Evolutionary conservation across 2,329 filamentous ascomycete species (phyloP), one percentile per base, ranked within the genome.

Genomic region (Acrocalymma vagum): DNA sequence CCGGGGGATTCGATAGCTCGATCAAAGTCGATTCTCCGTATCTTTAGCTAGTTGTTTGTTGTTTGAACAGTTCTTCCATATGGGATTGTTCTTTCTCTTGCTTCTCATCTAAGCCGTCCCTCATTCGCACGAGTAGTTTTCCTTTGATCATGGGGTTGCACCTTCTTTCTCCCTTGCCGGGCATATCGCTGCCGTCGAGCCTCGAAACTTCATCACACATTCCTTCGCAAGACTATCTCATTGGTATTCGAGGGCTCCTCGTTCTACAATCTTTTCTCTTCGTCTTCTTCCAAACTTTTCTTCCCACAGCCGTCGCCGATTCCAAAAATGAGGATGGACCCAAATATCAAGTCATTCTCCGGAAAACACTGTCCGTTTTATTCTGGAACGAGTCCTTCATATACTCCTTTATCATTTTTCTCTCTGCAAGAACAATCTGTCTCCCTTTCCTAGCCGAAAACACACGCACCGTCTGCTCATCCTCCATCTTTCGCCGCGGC

Each of bases 361-460:
- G 74, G 32, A 74, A 77, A 41, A 66, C 72, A 2, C 60, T 78
- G 26, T 72, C 71, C 1, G 69, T 76, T 10, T 55, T 77, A 4
- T 68, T 76, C 42, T 76, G 72, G 71, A 76, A 77, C 45, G 63
- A 71, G 22, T 65, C 67, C 21, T 58, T 78, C 42, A 70, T 78
- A 36, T 73, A 73, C 56, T 72, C 71, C 15, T 72, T 69, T 59
- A 67, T 77, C 54, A 70, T 78, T 45, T 62, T 76, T 16, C 60
- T 78, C 14, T 76, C 73, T 3, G 73, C 72, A 6, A 70, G 76
- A 9, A 70, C 69, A 9, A 65, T 73, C 16, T 67, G 64, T 22
- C 60, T 77, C 3, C 71, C 71, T 3, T 78, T 75, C 39, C 60
- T 78, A 22, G 48, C 48, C 10, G 55, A 69, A 20, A 65, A 69